Evolutionary conservation across 768 basidiomycete species (phyloP).

Genomic region (Infundibulicybe gibba): DNA sequence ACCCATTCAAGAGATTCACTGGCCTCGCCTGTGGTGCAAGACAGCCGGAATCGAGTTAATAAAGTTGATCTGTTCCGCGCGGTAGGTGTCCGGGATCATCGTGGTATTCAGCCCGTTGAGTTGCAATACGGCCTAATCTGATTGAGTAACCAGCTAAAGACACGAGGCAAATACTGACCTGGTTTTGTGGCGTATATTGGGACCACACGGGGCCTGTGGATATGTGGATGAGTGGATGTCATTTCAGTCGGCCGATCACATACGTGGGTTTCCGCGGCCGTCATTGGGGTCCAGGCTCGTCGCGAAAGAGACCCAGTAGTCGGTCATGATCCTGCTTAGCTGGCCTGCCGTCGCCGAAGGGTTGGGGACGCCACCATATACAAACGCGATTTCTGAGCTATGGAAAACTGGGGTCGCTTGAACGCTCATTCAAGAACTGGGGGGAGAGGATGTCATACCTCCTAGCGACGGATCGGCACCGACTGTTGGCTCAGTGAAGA

Average conservation of each 20-base stretch:
- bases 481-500: conserved; percentile 33
- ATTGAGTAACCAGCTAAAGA: neutral
- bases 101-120: conserved; percentile 29
- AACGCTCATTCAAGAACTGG: neutral
- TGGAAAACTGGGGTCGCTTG: conserved; percentile 20
- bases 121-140: conserved; percentile 17
- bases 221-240: neutral
- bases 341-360: conserved; percentile 10
- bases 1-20: no score
- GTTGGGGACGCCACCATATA: conserved; percentile 20
- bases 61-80: conserved; percentile 30
- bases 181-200: conserved; percentile 12
- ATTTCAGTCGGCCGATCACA: neutral
- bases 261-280: conserved; percentile 30
- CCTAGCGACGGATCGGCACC: neutral
- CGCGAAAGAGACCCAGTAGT: conserved; percentile 46
- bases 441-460: neutral
- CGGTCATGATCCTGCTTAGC: conserved; percentile 32
- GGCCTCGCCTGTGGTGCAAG: conserved; percentile 9
- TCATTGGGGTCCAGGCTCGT: conserved; percentile 42
- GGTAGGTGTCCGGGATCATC: conserved; percentile 31
- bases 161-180: neutral
- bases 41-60: conserved; percentile 26
- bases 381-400: conserved; percentile 23
- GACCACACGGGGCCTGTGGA: conserved; percentile 16